Base-by-base conservation (phyloP, 2,329 filamentous ascomycete genomes). In the Ceratocystis albifundus region DNA sequence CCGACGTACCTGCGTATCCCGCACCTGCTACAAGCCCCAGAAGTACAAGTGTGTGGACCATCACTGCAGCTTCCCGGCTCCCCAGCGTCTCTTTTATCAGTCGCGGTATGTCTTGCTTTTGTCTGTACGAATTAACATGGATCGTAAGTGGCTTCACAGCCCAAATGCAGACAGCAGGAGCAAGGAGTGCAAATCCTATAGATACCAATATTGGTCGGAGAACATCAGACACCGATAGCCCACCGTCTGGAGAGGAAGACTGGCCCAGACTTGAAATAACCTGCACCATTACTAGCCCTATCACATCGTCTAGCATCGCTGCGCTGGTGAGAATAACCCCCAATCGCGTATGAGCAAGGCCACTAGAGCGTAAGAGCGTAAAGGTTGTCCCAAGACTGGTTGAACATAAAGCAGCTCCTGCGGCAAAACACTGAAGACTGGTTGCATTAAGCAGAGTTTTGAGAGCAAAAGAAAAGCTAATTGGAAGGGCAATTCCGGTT, bases 221-320 rank as follows among this genome's bases (percentile, higher is more conserved):
- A 2, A 82, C 17, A 57, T 28, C 71, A 0, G 75, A 75, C 1
- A 72, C 65, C 0, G 77, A 74, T 4, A 72, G 66, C 41, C 72
- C 70, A 2, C 46, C 71, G 36, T 2, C 68, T 46, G 7, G 69
- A 65, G 53, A 57, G 32, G 53, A 57, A 57, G 36, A 68, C 68
- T 65, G 57, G 65, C 74, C 87, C 0, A 93, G 76, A 61, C 85
- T 86, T 0, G 86, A 82, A 25, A 94, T 86, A 59, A 93, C 81
- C 70, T 89, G 84, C 0, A 90, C 86, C 83, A 93, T 88, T 6
- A 92, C 83, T 8, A 93, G 76, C 0, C 88, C 88, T 1, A 89
- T 81, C 0, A 93, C 85, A 74, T 94, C 89, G 72, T 94, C 89
- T 76, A 94, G 83, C 83, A 94, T 89, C 0, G 89, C 89, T 0